Base-by-base conservation (phyloP, 2,329 filamentous ascomycete species). In the Trichoderma simmonsii region DNA sequence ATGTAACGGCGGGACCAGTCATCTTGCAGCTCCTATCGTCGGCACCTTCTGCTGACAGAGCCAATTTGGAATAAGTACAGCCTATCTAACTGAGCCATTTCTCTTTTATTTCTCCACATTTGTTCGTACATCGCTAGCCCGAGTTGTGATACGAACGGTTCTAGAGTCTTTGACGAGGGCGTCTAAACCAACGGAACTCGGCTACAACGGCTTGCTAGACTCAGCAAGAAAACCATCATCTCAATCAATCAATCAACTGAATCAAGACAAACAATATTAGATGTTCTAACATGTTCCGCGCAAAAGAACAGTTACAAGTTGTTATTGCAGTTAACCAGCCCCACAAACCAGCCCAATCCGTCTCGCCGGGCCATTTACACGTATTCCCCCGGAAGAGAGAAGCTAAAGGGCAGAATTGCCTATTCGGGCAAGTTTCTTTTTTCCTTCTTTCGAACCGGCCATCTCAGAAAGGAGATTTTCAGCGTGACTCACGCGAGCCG, bases 281-380 rank as follows among this genome's bases (percentile, higher is more conserved):
- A 14, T 24, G 5, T 11, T 24, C n/a, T 12, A 54, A 21, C 48
- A 24, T 7, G 11, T 54, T 24, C 3, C 11, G 4, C 21, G 21
- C 48, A 51, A 21, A 51, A 51, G 43, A 21, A 51, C 0, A 51
- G 43, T 51, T 4, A 21, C n/a, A 7, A 0, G 0, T 4, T 54
- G 48, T 54, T 54, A 54, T 54, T 14, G 48, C 9, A 54, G 11
- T 24, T 54, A 54, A n/a, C 61, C 11, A 48, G 39, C 64, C 64
- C 64, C 64, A 34, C 66, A 57, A 34, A 14, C 24, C 51, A 39
- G 36, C 7, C 32, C 57, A 36, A 73, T 71, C 51, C 71, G 73
- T 73, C 73, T 73, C 71, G 73, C 73, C 73, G 72, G 65, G 11
- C n/a, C 11, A 3, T 30, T 11, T 54, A 51, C 43, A 51, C 43